phyloP scores from a whole-genome alignment of 257 asterid species.

The Linaria vulgaris region DNA sequence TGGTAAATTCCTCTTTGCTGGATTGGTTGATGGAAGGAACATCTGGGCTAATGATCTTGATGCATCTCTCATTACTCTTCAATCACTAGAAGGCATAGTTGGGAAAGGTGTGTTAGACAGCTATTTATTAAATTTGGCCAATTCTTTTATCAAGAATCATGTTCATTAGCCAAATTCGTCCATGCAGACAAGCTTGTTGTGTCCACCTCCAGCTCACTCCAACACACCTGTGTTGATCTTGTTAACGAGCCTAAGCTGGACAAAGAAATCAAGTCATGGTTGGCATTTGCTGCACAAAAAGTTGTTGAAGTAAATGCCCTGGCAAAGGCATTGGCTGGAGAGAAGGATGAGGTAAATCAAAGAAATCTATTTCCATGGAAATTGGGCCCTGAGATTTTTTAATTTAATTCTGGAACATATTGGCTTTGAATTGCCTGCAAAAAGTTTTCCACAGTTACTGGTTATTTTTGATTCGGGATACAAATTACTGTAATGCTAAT shows the following conservation, averaged over 20 bases:
- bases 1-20: conserved; percentile 67
- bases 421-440: not conserved
- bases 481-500: not conserved
- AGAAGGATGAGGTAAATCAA: conserved; percentile 54
- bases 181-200: conserved; percentile 69
- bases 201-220: conserved; percentile 71
- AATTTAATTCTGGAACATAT: not conserved
- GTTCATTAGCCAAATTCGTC: not conserved
- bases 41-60: conserved; percentile 78
- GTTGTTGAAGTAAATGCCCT: conserved; percentile 75
- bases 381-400: not conserved
- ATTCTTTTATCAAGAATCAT: not conserved
- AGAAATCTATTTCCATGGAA: not conserved
- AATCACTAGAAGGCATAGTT: conserved; percentile 57
- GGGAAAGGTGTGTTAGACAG: conserved; percentile 52
- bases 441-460: not conserved
- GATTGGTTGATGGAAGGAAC: conserved; percentile 79
- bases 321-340: conserved; percentile 70
- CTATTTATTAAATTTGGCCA: not conserved
- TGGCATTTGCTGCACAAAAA: conserved; percentile 81
- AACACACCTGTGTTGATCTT: conserved; percentile 73
- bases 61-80: conserved; percentile 51
- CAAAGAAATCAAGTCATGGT: conserved; percentile 69
- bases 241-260: conserved; percentile 69
- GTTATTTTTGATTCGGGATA: conserved; percentile 1